A percentile compares a stretch with the other conserved stretches of the same genome.
These are phyloP conservation scores for Nothophoma quercina DNA, from an alignment of 2,329 filamentous ascomycete species.

Conservation along the genomic window DNA sequence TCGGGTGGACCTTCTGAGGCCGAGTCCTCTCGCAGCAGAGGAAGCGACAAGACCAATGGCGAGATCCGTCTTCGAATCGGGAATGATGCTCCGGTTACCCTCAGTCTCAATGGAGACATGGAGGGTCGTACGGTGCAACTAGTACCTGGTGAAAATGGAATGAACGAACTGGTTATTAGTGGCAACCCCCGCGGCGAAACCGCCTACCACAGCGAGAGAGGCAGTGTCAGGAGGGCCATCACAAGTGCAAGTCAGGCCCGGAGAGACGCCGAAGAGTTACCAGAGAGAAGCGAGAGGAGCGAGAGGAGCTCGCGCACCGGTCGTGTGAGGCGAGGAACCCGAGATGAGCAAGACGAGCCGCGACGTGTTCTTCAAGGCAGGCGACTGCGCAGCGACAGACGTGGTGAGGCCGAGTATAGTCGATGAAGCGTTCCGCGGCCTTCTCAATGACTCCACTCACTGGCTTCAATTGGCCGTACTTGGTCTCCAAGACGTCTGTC, in stretches of 20 bases:
- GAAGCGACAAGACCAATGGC: conserved; percentile 41
- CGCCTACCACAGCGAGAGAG: conserved; percentile 38
- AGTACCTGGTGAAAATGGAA: conserved; percentile 42
- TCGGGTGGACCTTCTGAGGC: conserved; percentile 40
- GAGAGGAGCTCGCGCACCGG: conserved; percentile 37
- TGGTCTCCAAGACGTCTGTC: no score
- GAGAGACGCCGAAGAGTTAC: conserved; percentile 42
- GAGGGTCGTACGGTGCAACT: conserved; percentile 48
- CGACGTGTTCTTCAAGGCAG: conserved; percentile 36
- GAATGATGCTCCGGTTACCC: conserved; percentile 40
- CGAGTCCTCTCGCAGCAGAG: conserved; percentile 35
- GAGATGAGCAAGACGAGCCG: conserved; percentile 26
- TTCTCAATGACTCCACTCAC: no score
- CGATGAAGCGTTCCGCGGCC: not conserved
- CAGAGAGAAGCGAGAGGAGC: no score
- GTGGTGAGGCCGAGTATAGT: conserved; percentile 30
- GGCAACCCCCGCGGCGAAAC: conserved; percentile 32
- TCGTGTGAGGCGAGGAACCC: conserved; percentile 35
- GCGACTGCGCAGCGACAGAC: not conserved
- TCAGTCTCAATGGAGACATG: conserved; percentile 49
- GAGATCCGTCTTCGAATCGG: conserved; percentile 49
- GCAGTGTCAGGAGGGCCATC: conserved; percentile 32
- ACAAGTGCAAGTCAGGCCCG: conserved; percentile 27
- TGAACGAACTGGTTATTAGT: conserved; percentile 48
- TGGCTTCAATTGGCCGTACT: no score